Evolutionary conservation across 352 stramenopile genomes (phyloP), one percentile per base, ranked within the genome.

Genomic region (Salisapilia sapeloensis): DNA sequence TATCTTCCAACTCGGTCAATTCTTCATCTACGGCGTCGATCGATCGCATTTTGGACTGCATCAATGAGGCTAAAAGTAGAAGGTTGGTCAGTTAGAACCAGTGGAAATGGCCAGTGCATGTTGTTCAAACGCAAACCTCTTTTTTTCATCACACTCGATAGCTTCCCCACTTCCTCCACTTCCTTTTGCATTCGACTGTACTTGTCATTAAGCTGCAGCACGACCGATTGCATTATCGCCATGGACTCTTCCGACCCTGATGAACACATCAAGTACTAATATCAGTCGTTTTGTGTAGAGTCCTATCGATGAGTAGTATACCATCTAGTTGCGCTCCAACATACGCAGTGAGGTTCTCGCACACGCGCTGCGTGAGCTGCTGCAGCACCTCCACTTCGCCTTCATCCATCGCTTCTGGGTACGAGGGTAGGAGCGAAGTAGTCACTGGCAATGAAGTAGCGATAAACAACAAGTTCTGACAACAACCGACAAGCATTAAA

Each of bases 21-120:
- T 89, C 74, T 40, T 85, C 69, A 40, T 89, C 69, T 19, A 89
- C 77, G 27, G 76, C 70, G 40, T 85, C 62, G 37, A 89, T 85
- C 17, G 61, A 60, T 23, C 60, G 46, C 59, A 84, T 77, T 40
- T 85, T 81, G 24, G 81, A 62, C 21, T 74, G 46, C 44, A 85
- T 70, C 29, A 59, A 46, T 19, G 24, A 47, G 29, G n/a, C n/a
- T n/a, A n/a, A n/a, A n/a, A n/a, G n/a, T n/a, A n/a, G n/a, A n/a
- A n/a, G 10, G 29, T 35, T 14, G 10, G 18, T 35, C 29, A 35
- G 12, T 12, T 14, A 27, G 12, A 33, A 25, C 10, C 11, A 5
- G 16, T 0, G 0, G 10, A 4, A 14, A 24, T 7, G 22, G n/a
- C n/a, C 9, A 4, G 12, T 13, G 4, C 25, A 16, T 19, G 35